Conservation (phyloP, 2,329 filamentous ascomycete genomes). For the Pseudocercospora vitis region DNA sequence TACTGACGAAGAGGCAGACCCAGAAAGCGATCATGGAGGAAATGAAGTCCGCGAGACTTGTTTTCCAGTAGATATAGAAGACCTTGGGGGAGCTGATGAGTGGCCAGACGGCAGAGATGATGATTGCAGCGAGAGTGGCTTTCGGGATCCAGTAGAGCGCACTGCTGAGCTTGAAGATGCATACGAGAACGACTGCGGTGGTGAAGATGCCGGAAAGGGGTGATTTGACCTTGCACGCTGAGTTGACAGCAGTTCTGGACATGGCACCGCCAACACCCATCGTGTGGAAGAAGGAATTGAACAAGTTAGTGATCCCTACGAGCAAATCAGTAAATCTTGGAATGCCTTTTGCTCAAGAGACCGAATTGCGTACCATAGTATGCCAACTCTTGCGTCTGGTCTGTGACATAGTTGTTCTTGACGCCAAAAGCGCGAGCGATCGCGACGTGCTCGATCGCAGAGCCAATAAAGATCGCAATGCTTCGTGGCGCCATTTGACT, state of each 20-base stretch:
- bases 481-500: conserved; percentile 55
- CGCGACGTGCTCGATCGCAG: conserved; percentile 63
- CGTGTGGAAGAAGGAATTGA: conserved; percentile 64
- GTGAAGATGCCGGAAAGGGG: conserved; percentile 63
- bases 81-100: conserved; percentile 59
- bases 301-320: conserved; percentile 32
- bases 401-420: conserved; percentile 62
- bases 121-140: conserved; percentile 63
- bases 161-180: conserved; percentile 60
- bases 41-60: conserved; percentile 64
- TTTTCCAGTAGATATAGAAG: conserved; percentile 65
- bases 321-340: background rate
- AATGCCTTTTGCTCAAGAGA: too few species aligned
- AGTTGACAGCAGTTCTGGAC: conserved; percentile 68
- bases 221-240: conserved; percentile 61
- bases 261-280: conserved; percentile 68
- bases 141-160: conserved; percentile 69
- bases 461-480: conserved; percentile 62
- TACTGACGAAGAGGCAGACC: conserved; percentile 62
- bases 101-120: conserved; percentile 65
- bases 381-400: conserved; percentile 65
- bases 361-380: conserved; percentile 52
- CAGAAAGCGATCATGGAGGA: conserved; percentile 64
- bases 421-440: conserved; percentile 64
- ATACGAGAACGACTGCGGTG: conserved; percentile 61